Evolutionary conservation across 208 protist species (phyloP).

Genomic region (Trypanosoma avium): DNA sequence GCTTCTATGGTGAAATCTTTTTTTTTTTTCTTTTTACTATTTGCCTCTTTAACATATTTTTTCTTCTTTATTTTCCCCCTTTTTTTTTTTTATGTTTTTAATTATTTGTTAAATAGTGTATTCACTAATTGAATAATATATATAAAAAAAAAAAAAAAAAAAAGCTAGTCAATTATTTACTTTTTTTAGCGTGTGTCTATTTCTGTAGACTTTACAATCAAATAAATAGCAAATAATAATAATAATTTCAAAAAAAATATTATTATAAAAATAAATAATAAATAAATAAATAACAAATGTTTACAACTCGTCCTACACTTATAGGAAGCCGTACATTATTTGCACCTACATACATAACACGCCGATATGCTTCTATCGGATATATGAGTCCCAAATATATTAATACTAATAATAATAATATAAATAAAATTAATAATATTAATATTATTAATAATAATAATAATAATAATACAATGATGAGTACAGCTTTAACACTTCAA

Average conservation of each 20-base stretch:
- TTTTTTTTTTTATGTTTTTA: constrained; percentile 17
- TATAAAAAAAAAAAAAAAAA: constrained; percentile 5
- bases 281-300: not conserved
- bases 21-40: not conserved
- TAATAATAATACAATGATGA: not conserved
- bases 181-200: not conserved
- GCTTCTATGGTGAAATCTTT: not conserved
- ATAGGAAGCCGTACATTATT: not conserved
- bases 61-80: constrained; percentile 23
- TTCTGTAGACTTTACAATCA: not conserved
- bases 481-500: not conserved
- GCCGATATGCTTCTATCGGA: no score
- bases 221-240: not conserved
- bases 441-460: no score
- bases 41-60: constrained; percentile 3
- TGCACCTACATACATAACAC: not conserved
- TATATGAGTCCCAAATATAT: no score
- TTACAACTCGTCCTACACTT: not conserved
- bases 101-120: constrained; percentile 16
- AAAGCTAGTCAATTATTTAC: no score
- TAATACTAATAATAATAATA: no score
- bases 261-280: not conserved
- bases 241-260: not conserved
- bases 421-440: no score
- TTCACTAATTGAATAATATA: no score